These are phyloP conservation scores for Euphorbia corollata DNA, from an alignment of 441 rosid species.

Conservation along the genomic window DNA sequence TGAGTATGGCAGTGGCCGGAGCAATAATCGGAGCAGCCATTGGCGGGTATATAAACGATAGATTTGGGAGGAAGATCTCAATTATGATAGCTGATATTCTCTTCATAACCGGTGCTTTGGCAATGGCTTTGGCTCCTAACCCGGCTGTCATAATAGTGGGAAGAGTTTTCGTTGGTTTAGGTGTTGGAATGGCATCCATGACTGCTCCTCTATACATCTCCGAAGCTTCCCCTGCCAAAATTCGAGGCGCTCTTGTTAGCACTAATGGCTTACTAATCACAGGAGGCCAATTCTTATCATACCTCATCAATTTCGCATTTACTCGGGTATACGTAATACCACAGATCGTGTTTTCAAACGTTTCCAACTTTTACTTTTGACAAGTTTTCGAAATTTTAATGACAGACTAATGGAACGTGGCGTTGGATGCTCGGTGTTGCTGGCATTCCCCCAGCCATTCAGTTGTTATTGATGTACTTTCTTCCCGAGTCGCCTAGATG, in stretches of 20 bases:
- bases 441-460: slow-evolving; percentile 55
- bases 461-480: slow-evolving; percentile 54
- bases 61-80: slow-evolving; percentile 54
- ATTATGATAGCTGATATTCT: slow-evolving; percentile 57
- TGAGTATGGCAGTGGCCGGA: slow-evolving; percentile 78
- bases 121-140: slow-evolving; percentile 69
- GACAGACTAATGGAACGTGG: slow-evolving; percentile 61
- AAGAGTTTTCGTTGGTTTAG: slow-evolving; percentile 63
- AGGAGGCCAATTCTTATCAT: slow-evolving; percentile 70
- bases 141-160: slow-evolving; percentile 65
- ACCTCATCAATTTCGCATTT: slow-evolving; percentile 74
- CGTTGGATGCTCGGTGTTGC: slow-evolving; percentile 92
- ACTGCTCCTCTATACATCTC: slow-evolving; percentile 82
- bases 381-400: neutral
- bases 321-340: slow-evolving; percentile 38
- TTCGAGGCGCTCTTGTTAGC: slow-evolving; percentile 80
- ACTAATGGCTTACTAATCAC: slow-evolving; percentile 69
- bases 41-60: slow-evolving; percentile 76
- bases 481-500: slow-evolving; percentile 90
- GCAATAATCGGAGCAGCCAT: slow-evolving; percentile 82
- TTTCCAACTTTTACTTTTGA: neutral
- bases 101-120: slow-evolving; percentile 53
- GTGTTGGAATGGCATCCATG: slow-evolving; percentile 97
- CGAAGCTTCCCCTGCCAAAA: slow-evolving; percentile 75
- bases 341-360: neutral